Base-by-base conservation (phyloP, 2,329 filamentous ascomycete genomes). In the Colletotrichum sp. region DNA sequence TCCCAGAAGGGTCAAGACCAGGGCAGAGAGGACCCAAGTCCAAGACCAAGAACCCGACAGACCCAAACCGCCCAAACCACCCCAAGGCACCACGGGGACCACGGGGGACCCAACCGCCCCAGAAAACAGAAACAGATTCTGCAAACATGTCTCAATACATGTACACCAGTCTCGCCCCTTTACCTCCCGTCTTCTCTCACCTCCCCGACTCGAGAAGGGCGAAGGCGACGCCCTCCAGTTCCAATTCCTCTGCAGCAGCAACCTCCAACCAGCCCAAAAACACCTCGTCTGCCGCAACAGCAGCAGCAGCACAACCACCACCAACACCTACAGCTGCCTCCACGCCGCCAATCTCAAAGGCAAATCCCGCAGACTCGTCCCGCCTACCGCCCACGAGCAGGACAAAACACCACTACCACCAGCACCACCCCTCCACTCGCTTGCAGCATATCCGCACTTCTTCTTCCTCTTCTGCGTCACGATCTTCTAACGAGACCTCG, bases 401-500 rank as follows among this genome's bases (percentile, higher is more conserved):
- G 59, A 36, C 63, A 21, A 65, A 36, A 30, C 36, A 62, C 34
- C 60, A 55, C 34, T 39, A 68, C 26, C 52, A 66, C 15, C 65
- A 69, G 9, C 59, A 62, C 26, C 70, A 62, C 26, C 59, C 36
- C 15, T 60, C 71, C n/a, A 68, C 44, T 74, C 69, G 74, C n/a
- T 64, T 79, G 62, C 81, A 80, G 26, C 82, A 83, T 76, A 79
- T 80, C 32, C 76, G 82, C 49, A 83, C 81, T 8, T 83, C 82
- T 67, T 84, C 82, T 76, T 80, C 80, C 62, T 83, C 82, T 76
- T 80, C 78, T 24, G 72, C 74, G 24, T 80, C 78, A 36, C 77
- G 77, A 34, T 80, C 78, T 21, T 80, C 80, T 21, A 74, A 80
- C 75, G 77, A 81, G 68, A 76, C 66, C 21, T 69, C 71, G 49